phyloP scores from a whole-genome alignment of 179 eudicot genomes.

The Beta corolliflora region DNA sequence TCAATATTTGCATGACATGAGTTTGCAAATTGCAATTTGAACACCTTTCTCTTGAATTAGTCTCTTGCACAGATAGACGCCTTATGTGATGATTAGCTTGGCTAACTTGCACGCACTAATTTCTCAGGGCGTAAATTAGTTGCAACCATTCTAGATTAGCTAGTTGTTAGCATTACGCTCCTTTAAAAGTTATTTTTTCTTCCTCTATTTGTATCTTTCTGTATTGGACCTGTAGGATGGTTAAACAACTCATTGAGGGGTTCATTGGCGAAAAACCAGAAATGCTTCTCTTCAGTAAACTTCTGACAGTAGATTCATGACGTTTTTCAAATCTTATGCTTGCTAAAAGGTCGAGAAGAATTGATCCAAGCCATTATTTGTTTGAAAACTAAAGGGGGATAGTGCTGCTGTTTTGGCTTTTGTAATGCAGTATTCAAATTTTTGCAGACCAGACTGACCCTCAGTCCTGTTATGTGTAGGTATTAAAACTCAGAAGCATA shows the following conservation, averaged over 20 bases:
- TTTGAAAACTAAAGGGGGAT: neutral
- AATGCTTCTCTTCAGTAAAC: no score
- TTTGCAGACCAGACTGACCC: neutral
- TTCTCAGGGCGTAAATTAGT: neutral
- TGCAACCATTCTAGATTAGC: neutral
- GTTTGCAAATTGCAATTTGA: neutral
- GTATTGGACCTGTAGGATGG: no score
- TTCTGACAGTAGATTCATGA: no score
- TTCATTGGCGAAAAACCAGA: no score
- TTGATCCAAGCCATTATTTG: neutral
- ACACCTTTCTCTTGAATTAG: neutral
- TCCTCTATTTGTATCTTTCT: no score
- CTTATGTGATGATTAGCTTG: neutral
- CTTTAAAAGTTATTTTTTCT: neutral
- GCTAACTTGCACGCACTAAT: neutral
- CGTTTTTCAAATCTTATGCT: neutral
- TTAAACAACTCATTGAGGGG: no score
- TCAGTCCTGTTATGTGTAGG: neutral
- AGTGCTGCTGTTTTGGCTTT: neutral
- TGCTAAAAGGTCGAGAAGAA: neutral
- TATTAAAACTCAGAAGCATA: neutral
- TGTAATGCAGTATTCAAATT: neutral
- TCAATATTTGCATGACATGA: neutral
- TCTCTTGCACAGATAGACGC: neutral
- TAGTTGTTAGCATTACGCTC: neutral